Conservation (phyloP, 106 monocot genomes). For the Allium fistulosum region DNA sequence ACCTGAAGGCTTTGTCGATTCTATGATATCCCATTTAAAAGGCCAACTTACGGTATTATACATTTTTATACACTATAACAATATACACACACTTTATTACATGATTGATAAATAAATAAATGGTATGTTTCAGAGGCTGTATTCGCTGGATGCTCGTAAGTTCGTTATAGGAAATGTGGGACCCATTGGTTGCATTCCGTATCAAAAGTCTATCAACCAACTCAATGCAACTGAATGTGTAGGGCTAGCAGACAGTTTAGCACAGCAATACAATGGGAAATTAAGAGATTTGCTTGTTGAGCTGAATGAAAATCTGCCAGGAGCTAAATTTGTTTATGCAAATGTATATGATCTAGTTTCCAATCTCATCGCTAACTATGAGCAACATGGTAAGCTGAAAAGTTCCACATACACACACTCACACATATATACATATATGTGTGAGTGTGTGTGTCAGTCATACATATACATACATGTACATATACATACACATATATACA, state of each 20-base stretch:
- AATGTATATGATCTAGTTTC: constrained; percentile 82
- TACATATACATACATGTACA: no score
- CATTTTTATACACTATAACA: background rate
- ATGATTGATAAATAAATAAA: no score
- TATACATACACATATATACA: no score
- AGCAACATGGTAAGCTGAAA: constrained; percentile 36
- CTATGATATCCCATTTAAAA: constrained; percentile 43
- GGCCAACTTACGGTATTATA: constrained; percentile 47
- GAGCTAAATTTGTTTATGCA: constrained; percentile 66
- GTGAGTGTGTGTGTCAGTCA: no score
- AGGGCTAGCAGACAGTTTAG: constrained; percentile 59
- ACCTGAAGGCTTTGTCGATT: constrained; percentile 54
- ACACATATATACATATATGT: no score
- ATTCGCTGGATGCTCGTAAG: constrained; percentile 69
- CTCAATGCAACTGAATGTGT: constrained; percentile 43
- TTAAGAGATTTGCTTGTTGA: constrained; percentile 54
- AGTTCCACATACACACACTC: background rate
- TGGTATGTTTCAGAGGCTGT: constrained; percentile 44
- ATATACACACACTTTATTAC: background rate
- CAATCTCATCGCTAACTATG: constrained; percentile 65
- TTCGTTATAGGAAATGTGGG: constrained; percentile 80
- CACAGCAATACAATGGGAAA: constrained; percentile 39
- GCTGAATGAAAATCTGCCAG: constrained; percentile 53
- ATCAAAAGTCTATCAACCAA: constrained; percentile 72
- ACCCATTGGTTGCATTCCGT: constrained; percentile 88